Base-by-base conservation (phyloP, 192 early-diverging fungal species). In the Coemansia sp. region DNA sequence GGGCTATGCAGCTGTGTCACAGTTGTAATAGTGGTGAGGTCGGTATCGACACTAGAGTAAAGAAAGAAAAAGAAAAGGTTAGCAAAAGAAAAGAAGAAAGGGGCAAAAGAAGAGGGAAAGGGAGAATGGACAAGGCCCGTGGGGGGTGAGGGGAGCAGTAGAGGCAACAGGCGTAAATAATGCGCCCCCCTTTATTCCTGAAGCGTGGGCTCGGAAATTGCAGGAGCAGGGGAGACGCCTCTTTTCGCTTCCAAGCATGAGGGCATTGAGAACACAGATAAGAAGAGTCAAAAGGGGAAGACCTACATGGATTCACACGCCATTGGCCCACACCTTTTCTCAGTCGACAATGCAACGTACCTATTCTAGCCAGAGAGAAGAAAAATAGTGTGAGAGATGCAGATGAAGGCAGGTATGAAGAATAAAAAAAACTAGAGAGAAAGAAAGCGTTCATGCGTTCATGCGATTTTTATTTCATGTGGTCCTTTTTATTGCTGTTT, bases 181-280 rank as follows among this genome's bases (percentile, higher is more conserved):
- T n/a, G 26, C 52, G 52, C 52, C 52, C 33, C 52, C 18, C 42
- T 20, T 55, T 28, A 13, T 28, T 55, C 52, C 52, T 31, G 26
- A 26, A 43, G 35, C 56, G 33, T 58, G 33, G 31, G 38, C 37
- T 42, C 23, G 39, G 26, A 61, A 43, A 60, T 41, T 60, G 59
- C 35, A 18, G 38, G 21, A 26, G 18, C 18, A 16, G 61, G 36
- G 35, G 14, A 12, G 31, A n/a, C 59, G 23, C 61, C 31, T 45
- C 25, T 7, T 38, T 31, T 37, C 41, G 12, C 31, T 59, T 10
- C 18, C 33, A 34, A 42, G 41, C 41, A 42, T 45, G 43, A 45
- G 18, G 43, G n/a, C 43, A 45, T 59, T 59, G 33, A 59, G 58
- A 59, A 59, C 21, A 59, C 14, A 59, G 20, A 37, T 59, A 37